Evolutionary conservation across 2,329 filamentous ascomycete species (phyloP).

Genomic region (Piedraia hortae): DNA sequence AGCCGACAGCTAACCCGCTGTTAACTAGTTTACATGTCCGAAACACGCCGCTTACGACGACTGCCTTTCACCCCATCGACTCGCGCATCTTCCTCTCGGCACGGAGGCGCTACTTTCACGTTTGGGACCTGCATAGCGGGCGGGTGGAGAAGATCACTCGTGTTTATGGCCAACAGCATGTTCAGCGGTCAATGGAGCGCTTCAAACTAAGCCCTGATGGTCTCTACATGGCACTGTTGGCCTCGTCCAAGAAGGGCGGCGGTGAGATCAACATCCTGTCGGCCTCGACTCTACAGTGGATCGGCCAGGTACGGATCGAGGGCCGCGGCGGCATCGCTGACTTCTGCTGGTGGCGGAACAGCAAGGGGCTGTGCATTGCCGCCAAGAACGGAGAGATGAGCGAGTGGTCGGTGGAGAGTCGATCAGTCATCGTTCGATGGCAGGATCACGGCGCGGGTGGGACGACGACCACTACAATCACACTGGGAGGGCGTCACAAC

Average conservation of each 20-base stretch:
- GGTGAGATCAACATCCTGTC: conserved; percentile 69
- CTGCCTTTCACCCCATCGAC: conserved; percentile 44
- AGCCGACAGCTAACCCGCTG: conserved; percentile 55
- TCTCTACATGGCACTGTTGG: conserved; percentile 57
- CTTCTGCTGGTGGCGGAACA: conserved; percentile 76
- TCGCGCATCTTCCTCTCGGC: conserved; percentile 71
- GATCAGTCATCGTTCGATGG: conserved; percentile 56
- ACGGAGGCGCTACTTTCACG: conserved; percentile 72
- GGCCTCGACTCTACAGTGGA: conserved; percentile 61
- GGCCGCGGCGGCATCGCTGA: conserved; percentile 63
- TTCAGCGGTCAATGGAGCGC: conserved; percentile 72
- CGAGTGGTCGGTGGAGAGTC: conserved; percentile 50
- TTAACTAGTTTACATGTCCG: conserved; percentile 74
- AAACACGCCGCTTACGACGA: conserved; percentile 57
- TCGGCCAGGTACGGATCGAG: conserved; percentile 56
- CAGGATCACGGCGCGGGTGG: conserved; percentile 70
- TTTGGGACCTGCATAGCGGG: conserved; percentile 69
- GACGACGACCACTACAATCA: conserved; percentile 60
- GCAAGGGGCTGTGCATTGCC: conserved; percentile 53
- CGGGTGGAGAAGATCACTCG: conserved; percentile 56
- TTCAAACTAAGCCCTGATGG: conserved; percentile 77
- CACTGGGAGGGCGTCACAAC: conserved; percentile 38
- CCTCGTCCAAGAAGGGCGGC: conserved; percentile 56
- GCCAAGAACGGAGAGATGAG: conserved; percentile 73
- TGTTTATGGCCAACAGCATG: conserved; percentile 45